Evolutionary conservation across 345 rosid genomes (phyloP).

Genomic region (Citrus inodora): DNA sequence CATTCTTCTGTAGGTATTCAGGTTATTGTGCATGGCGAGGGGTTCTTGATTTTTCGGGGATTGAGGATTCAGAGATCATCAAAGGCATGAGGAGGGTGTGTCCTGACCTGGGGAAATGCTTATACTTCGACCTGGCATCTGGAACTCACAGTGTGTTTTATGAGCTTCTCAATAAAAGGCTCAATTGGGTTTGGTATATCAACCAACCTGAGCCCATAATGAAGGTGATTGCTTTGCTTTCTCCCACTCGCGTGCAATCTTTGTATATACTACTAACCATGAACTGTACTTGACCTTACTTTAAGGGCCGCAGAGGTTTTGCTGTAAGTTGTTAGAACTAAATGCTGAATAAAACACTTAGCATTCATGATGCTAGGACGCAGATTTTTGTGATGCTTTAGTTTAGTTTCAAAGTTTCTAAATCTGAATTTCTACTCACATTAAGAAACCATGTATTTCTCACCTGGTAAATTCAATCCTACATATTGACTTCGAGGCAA

Average conservation of each 20-base stretch:
- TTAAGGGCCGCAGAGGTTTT: neutral
- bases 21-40: constrained; percentile 92
- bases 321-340: neutral
- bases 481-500: neutral
- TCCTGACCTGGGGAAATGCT: constrained; percentile 67
- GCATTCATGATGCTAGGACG: neutral
- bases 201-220: constrained; percentile 66
- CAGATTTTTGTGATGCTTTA: neutral
- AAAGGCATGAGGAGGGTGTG: constrained; percentile 41
- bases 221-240: constrained; percentile 36
- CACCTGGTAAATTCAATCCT: neutral
- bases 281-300: neutral
- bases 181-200: constrained; percentile 80
- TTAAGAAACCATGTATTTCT: neutral
- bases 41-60: constrained; percentile 55
- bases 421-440: neutral
- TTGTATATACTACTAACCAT: neutral
- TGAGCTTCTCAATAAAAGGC: constrained; percentile 52
- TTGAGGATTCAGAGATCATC: constrained; percentile 47
- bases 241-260: neutral
- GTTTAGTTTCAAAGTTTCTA: neutral
- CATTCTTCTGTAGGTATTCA: constrained; percentile 50
- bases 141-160: constrained; percentile 56
- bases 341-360: neutral
- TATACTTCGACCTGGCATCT: constrained; percentile 51